These are phyloP conservation scores for Pleoardoris graminearum DNA, from an alignment of 2,329 filamentous ascomycete genomes.

Conservation along the genomic window DNA sequence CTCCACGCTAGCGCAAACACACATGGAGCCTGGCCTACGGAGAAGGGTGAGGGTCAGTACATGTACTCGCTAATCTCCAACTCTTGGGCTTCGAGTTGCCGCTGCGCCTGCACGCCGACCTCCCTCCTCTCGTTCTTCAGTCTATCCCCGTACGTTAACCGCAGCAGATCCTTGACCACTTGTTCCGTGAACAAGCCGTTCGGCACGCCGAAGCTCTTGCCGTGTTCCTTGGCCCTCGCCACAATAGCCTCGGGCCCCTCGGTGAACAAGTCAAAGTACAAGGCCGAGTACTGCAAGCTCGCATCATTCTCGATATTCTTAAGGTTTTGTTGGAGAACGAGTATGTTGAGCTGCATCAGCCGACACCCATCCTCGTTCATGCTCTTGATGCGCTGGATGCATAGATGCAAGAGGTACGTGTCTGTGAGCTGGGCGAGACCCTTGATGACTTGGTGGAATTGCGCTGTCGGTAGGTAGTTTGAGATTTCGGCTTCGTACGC, in stretches of 20 bases:
- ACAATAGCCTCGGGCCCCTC: constrained; percentile 68
- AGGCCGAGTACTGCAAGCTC: constrained; percentile 63
- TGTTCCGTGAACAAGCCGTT: constrained; percentile 42
- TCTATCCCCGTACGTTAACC: constrained; percentile 51
- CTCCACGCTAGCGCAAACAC: too few relatives aligned
- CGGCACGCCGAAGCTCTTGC: constrained; percentile 29
- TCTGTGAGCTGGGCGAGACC: constrained; percentile 81
- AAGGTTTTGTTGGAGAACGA: constrained; percentile 94
- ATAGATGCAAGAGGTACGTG: constrained; percentile 67
- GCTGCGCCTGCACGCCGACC: constrained; percentile 65
- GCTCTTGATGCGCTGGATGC: constrained; percentile 69
- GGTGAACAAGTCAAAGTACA: constrained; percentile 71
- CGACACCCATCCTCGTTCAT: constrained; percentile 84
- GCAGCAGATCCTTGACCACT: constrained; percentile 47
- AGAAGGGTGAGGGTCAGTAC: too few relatives aligned
- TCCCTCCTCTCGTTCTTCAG: constrained; percentile 69
- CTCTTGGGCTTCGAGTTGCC: constrained; percentile 71
- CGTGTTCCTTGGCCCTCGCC: constrained; percentile 59
- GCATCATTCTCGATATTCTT: constrained; percentile 84
- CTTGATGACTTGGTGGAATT: constrained; percentile 71
- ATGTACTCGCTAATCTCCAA: constrained; percentile 72
- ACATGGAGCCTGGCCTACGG: too few relatives aligned
- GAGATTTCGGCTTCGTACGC: constrained; percentile 82
- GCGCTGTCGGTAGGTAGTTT: constrained; percentile 69
- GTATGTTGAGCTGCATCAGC: constrained; percentile 90